Conservation (phyloP, 768 basidiomycete genomes). For the Holtermanniella nyarrowii region DNA sequence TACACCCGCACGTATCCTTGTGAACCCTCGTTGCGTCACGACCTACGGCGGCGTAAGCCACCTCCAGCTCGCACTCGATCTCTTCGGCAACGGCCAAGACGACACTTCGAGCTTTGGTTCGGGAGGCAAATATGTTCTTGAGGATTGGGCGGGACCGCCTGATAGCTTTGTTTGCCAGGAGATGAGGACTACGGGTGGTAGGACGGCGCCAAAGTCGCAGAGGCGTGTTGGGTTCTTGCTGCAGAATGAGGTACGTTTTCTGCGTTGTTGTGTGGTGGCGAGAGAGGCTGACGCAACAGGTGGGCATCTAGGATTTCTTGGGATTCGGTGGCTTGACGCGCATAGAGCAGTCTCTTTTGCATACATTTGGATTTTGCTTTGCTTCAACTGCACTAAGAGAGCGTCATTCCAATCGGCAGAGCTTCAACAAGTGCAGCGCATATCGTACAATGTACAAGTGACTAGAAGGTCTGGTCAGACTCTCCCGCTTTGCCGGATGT, state of each 20-base stretch:
- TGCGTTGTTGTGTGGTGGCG: not conserved
- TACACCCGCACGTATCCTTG: conserved; percentile 73
- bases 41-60: conserved; percentile 97
- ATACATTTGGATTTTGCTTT: too few relatives aligned
- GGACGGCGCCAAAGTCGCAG: conserved; percentile 41
- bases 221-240: conserved; percentile 41
- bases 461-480: too few relatives aligned
- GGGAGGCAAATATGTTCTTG: conserved; percentile 62
- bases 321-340: not conserved
- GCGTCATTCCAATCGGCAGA: too few relatives aligned
- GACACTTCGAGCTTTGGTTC: conserved; percentile 45
- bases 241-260: conserved; percentile 39
- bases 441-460: too few relatives aligned
- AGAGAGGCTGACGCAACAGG: not conserved
- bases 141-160: conserved; percentile 93
- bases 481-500: too few relatives aligned
- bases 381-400: too few relatives aligned
- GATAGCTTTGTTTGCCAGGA: conserved; percentile 98
- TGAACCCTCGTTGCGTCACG: conserved; percentile 93
- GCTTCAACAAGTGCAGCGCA: too few relatives aligned
- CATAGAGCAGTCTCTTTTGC: too few relatives aligned
- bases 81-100: conserved; percentile 65
- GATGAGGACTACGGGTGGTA: conserved; percentile 45
- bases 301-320: not conserved
- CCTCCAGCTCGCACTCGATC: conserved; percentile 83